Evolutionary conservation across 352 stramenopile species (phyloP).

Genomic region (Phytophthora cajani): DNA sequence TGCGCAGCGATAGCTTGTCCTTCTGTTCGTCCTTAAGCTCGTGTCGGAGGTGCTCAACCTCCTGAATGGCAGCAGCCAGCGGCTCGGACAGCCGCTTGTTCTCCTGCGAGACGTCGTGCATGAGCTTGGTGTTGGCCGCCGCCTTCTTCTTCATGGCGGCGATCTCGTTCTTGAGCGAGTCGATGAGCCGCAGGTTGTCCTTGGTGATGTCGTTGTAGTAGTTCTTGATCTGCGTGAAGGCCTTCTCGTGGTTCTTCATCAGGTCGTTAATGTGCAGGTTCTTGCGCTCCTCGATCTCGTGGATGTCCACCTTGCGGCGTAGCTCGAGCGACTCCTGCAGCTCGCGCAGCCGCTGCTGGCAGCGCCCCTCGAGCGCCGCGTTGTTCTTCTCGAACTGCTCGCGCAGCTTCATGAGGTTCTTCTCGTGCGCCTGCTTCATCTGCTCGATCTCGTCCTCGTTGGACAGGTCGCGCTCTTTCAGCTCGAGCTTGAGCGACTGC

Average conservation of each 20-base stretch:
- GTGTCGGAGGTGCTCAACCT: constrained; percentile 89
- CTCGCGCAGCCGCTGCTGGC: constrained; percentile 68
- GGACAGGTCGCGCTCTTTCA: constrained; percentile 85
- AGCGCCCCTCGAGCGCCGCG: constrained; percentile 71
- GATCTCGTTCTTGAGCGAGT: constrained; percentile 93
- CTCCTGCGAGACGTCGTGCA: constrained; percentile 93
- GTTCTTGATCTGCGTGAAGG: constrained; percentile 94
- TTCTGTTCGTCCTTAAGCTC: constrained; percentile 94
- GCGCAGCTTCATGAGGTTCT: constrained; percentile 92
- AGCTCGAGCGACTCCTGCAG: constrained; percentile 91
- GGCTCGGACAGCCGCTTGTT: constrained; percentile 94
- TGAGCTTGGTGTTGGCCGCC: constrained; percentile 90
- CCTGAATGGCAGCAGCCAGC: constrained; percentile 80
- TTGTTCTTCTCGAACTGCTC: constrained; percentile 93
- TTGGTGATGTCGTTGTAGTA: constrained; percentile 98
- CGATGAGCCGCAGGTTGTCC: constrained; percentile 93
- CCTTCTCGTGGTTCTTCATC: constrained; percentile 94
- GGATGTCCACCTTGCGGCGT: constrained; percentile 92
- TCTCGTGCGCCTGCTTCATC: constrained; percentile 92
- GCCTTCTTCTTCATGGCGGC: constrained; percentile 94
- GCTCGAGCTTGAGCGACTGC: constrained; percentile 75
- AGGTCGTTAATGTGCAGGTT: constrained; percentile 96
- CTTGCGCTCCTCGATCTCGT: constrained; percentile 95
- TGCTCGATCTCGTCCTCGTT: constrained; percentile 91
- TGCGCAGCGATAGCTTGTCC: constrained; percentile 89